Percentiles rank a stretch among this genome's conserved stretches.
phyloP scores from a whole-genome alignment of 768 basidiomycete species.

The Xanthoconium stramineum region DNA sequence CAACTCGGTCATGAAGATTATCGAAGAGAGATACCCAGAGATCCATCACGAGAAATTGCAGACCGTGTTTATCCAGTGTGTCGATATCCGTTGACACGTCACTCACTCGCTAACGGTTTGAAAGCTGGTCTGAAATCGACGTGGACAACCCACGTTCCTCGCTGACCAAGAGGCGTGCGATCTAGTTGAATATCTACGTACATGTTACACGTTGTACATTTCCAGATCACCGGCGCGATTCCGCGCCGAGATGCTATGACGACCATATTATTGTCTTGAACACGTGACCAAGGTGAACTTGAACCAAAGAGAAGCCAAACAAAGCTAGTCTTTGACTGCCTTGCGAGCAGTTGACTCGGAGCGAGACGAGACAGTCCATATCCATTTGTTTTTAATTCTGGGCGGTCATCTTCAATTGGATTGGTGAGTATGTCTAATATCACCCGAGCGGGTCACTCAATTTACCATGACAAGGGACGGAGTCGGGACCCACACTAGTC shows the following conservation, averaged over 20 bases:
- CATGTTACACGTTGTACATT: neutral
- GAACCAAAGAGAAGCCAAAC: slow-evolving; percentile 46
- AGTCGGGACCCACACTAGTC: slow-evolving; percentile 54
- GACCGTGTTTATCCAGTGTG: slow-evolving; percentile 60
- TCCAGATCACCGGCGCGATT: neutral
- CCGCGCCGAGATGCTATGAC: slow-evolving; percentile 7
- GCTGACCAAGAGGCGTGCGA: slow-evolving; percentile 17
- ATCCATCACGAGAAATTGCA: slow-evolving; percentile 62
- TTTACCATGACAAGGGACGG: slow-evolving; percentile 34
- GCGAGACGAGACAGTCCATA: slow-evolving; percentile 15
- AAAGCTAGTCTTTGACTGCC: slow-evolving; percentile 12
- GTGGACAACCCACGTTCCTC: slow-evolving; percentile 20
- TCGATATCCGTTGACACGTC: slow-evolving; percentile 9
- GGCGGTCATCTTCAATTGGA: neutral
- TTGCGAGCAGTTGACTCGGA: slow-evolving; percentile 2
- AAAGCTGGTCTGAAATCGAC: slow-evolving; percentile 27
- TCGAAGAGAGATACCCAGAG: slow-evolving; percentile 60
- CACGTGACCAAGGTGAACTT: slow-evolving; percentile 50
- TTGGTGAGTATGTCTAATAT: too few species aligned
- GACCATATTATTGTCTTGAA: slow-evolving; percentile 15
- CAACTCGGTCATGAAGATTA: slow-evolving; percentile 54
- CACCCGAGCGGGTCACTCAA: slow-evolving; percentile 15
- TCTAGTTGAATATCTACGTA: slow-evolving; percentile 4
- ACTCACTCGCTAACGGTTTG: neutral
- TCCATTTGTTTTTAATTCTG: neutral